These are phyloP conservation scores for Drosera spatulata DNA, from an alignment of 179 eudicot genomes.

Conservation along the genomic window DNA sequence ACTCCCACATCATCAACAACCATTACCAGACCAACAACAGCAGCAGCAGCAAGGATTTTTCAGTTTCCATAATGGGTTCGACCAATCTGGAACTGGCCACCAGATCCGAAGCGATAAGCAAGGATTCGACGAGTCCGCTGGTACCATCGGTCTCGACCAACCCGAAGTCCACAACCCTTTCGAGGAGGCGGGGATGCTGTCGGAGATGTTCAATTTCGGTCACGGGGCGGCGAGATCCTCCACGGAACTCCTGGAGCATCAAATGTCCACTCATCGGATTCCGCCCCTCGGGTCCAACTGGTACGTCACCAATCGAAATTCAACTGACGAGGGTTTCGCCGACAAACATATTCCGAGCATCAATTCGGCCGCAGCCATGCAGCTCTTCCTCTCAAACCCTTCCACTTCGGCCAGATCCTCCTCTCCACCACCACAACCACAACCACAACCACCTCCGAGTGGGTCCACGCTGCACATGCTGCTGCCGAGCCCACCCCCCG, in stretches of 20 bases:
- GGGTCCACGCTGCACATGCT: constrained; percentile 44
- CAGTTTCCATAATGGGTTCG: constrained; percentile 60
- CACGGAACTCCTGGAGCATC: constrained; percentile 13
- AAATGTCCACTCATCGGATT: constrained; percentile 28
- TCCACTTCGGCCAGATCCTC: constrained; percentile 30
- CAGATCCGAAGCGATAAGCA: constrained; percentile 46
- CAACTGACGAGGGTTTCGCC: not conserved
- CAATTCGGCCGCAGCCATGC: constrained; percentile 65
- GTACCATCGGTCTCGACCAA: constrained; percentile 17
- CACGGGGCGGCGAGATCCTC: constrained; percentile 3
- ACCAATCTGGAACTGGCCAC: constrained; percentile 3
- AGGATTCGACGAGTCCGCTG: constrained; percentile 23
- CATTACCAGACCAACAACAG: constrained; percentile 14
- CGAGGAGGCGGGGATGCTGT: constrained; percentile 65
- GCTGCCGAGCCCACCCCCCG: constrained; percentile 27
- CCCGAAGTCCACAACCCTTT: constrained; percentile 11
- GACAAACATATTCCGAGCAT: constrained; percentile 24
- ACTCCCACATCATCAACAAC: too few species aligned
- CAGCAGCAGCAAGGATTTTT: constrained; percentile 26
- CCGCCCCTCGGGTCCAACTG: not conserved
- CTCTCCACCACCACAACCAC: constrained; percentile 27
- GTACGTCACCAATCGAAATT: not conserved
- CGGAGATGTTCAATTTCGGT: constrained; percentile 84
- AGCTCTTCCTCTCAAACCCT: constrained; percentile 76
- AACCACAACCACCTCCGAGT: constrained; percentile 1